Conservation (phyloP, 2,329 filamentous ascomycete genomes). For the Conoideocrella luteorostrata region DNA sequence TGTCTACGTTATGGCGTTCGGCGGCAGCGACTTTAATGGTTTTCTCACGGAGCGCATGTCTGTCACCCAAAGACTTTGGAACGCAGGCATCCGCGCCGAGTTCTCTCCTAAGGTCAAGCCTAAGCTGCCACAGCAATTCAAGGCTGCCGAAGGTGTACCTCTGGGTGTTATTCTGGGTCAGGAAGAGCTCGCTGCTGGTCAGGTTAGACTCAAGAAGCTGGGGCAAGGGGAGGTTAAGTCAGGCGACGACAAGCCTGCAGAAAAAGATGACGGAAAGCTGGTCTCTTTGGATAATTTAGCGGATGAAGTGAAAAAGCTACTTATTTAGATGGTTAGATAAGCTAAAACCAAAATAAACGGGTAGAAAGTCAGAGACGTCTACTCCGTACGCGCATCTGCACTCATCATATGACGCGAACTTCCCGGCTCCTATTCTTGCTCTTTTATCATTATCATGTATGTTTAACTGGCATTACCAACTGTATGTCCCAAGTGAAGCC, state of each 20-base stretch:
- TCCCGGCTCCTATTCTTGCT: too few relatives aligned
- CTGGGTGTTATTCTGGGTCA: constrained; percentile 87
- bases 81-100: constrained; percentile 76
- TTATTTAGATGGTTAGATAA: constrained; percentile 8
- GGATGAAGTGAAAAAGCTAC: constrained; percentile 48
- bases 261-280: constrained; percentile 74
- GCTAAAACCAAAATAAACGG: background rate
- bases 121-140: constrained; percentile 84
- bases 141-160: constrained; percentile 80
- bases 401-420: too few relatives aligned
- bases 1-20: constrained; percentile 92
- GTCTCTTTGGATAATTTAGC: constrained; percentile 60
- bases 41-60: constrained; percentile 78
- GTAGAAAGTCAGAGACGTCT: too few relatives aligned
- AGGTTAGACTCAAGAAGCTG: constrained; percentile 79
- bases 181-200: constrained; percentile 75
- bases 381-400: too few relatives aligned
- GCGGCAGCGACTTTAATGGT: constrained; percentile 76
- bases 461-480: too few relatives aligned
- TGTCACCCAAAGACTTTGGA: constrained; percentile 71
- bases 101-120: constrained; percentile 88
- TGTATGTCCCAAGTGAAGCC: too few relatives aligned
- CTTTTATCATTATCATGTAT: too few relatives aligned
- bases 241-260: constrained; percentile 71
- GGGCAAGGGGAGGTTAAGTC: constrained; percentile 67